Percentiles rank a stretch among this genome's conserved stretches.
Evolutionary conservation across 495 filamentous ascomycete species (phyloP).

Genomic region (Mytilinidion resinicola): DNA sequence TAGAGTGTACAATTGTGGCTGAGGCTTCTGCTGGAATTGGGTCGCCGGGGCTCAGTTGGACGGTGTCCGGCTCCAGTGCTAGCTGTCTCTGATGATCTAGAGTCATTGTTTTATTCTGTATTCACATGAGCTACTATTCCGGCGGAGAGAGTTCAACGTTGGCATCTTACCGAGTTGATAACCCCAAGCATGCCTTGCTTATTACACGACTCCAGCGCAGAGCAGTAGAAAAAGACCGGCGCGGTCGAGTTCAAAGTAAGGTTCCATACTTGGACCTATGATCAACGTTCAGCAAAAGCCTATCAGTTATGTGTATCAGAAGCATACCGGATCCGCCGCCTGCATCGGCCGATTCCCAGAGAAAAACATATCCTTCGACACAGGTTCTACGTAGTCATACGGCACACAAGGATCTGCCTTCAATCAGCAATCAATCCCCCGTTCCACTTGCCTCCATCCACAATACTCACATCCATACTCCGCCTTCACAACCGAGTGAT

Average conservation of each 20-base stretch:
- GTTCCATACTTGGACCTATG: slow-evolving; percentile 44
- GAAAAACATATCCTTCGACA: slow-evolving; percentile 7
- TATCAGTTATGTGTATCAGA: not conserved
- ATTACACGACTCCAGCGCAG: slow-evolving; percentile 40
- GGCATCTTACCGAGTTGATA: slow-evolving; percentile 39
- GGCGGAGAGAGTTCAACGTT: not conserved
- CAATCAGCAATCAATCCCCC: not conserved
- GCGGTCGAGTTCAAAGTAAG: slow-evolving; percentile 50
- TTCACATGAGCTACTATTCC: slow-evolving; percentile 8
- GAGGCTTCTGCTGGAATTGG: slow-evolving; percentile 28
- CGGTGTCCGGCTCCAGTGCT: slow-evolving; percentile 30
- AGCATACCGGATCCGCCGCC: not conserved
- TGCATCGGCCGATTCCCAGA: slow-evolving; percentile 13
- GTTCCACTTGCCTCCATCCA: not conserved
- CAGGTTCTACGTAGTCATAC: not conserved
- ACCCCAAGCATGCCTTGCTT: slow-evolving; percentile 41
- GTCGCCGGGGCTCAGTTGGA: slow-evolving; percentile 41
- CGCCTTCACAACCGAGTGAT: slow-evolving; percentile 42
- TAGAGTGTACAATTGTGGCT: slow-evolving; percentile 12
- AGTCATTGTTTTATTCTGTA: slow-evolving; percentile 5
- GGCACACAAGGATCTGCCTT: not conserved
- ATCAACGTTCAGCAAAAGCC: slow-evolving; percentile 18
- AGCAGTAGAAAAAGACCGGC: slow-evolving; percentile 59
- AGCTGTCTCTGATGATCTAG: slow-evolving; percentile 29
- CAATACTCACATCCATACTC: slow-evolving; percentile 14